Base-by-base conservation (phyloP, 305 asterid species). In the Petunia hybrid region DNA sequence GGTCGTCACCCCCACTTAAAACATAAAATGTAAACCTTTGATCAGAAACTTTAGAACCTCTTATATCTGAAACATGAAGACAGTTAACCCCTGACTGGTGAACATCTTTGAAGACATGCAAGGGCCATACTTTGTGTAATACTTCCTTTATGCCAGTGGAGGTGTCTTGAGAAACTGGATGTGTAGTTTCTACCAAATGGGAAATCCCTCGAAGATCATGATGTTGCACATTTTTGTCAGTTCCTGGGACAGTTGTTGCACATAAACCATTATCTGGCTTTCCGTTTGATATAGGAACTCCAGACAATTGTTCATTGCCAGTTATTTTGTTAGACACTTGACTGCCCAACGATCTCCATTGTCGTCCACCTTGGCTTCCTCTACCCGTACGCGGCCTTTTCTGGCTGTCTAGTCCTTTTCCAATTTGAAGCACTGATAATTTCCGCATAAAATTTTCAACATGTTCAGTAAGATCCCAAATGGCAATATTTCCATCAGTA, bases 351-450 rank as follows among this genome's bases (percentile, higher is more conserved):
- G 90, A 86, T 80, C 92, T 91, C 97, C 98, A 84, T 90, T 88
- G 41, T 76, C 98, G 87, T 75, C 99, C 99, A 79, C 99, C 99
- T 88, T 92, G 98, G 87, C 99, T 95, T 81, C 99, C 99, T 87
- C 99, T 91, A 76, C 98, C 99, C 38, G 99, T 94, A 53, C 88
- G 95, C 40, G 99, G 99, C 69, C 98, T 90, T 85, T 86, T 94
- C 88, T 92, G 97, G 87, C 85, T 80, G 77, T 90, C 97, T 83
- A 82, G 87, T 83, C 74, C 80, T 83, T 87, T 92, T 62, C 89
- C 92, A 79, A 88, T 81, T 79, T 88, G 83, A 82, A 91, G 87
- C 70, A 91, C 80, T 78, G 92, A 85, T 77, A 88, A 80, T 74
- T 87, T 90, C 76, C 71, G 88, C 93, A 95, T 89, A 84, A 95